Conservation (phyloP, 2,329 filamentous ascomycete species). For the Parasarocladium wereldwijsianum region DNA sequence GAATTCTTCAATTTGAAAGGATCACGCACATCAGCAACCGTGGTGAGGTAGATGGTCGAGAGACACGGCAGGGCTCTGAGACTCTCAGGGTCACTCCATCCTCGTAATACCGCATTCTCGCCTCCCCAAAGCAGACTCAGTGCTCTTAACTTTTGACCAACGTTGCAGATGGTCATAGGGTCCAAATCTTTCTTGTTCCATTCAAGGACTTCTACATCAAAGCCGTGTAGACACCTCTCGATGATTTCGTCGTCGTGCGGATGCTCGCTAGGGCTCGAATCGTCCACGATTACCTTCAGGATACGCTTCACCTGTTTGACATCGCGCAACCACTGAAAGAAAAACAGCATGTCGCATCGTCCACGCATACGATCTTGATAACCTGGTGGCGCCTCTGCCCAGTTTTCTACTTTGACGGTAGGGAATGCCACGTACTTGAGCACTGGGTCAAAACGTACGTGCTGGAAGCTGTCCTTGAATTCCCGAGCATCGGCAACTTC, state of each 20-base stretch:
- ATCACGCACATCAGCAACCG: too few relatives aligned
- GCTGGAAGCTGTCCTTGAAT: slow-evolving; percentile 1
- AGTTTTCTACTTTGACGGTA: neutral
- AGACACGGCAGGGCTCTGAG: neutral
- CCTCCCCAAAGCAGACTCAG: slow-evolving; percentile 2
- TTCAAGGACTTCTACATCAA: slow-evolving; percentile 1
- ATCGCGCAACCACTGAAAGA: slow-evolving; percentile 1
- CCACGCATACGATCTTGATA: too few relatives aligned
- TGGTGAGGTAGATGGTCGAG: neutral
- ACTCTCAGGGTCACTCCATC: slow-evolving; percentile 3
- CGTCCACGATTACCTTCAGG: slow-evolving; percentile 1
- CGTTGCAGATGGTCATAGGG: neutral
- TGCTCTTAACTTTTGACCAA: neutral
- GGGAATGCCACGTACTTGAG: slow-evolving; percentile 3
- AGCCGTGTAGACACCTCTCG: slow-evolving; percentile 1
- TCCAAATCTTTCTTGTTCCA: slow-evolving; percentile 3
- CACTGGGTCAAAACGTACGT: neutral
- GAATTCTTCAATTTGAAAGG: too few relatives aligned
- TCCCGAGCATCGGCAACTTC: neutral
- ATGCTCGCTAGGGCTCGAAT: neutral
- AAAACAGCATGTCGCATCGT: slow-evolving; percentile 3
- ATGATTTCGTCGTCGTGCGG: slow-evolving; percentile 2
- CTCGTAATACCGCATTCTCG: slow-evolving; percentile 1
- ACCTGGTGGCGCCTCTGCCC: neutral
- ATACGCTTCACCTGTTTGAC: slow-evolving; percentile 1